Conservation (phyloP, 805 yeast genomes). For the Kazachstania psychrophila region DNA sequence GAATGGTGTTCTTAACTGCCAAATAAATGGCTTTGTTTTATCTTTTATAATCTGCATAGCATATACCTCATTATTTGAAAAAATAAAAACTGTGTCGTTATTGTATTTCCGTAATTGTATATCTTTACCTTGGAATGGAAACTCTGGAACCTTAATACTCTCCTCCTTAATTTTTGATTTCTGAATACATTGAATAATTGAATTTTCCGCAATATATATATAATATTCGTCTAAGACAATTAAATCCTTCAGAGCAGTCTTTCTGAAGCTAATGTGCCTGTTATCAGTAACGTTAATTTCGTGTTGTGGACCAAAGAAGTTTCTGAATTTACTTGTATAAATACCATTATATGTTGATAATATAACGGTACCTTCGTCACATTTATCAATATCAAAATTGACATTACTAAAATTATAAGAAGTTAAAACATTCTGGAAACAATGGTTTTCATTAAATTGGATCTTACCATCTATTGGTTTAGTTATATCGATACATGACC, state of each 20-base stretch:
- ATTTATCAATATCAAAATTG: neutral
- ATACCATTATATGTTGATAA: too few species aligned
- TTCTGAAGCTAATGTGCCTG: too few species aligned
- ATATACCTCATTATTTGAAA: conserved; percentile 1
- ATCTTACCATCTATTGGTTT: neutral
- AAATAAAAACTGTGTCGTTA: neutral
- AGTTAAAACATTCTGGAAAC: neutral
- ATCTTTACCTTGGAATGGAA: conserved; percentile 1
- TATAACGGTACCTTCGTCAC: neutral
- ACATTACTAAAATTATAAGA: neutral
- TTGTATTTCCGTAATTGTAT: conserved; percentile 2
- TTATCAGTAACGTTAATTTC: too few species aligned
- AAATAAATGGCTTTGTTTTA: neutral
- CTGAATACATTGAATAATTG: neutral
- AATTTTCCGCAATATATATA: conserved; percentile 2
- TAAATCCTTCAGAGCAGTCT: too few species aligned
- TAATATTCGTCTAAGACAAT: neutral
- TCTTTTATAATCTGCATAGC: neutral
- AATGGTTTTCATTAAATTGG: neutral
- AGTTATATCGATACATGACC: conserved; percentile 2
- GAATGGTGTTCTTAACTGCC: conserved; percentile 15
- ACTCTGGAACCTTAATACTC: neutral
- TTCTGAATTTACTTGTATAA: too few species aligned
- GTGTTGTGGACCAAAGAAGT: too few species aligned
- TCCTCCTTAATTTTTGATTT: neutral